Evolutionary conservation across 2,329 filamentous ascomycete genomes (phyloP).

Genomic region (Cordyceps militaris): DNA sequence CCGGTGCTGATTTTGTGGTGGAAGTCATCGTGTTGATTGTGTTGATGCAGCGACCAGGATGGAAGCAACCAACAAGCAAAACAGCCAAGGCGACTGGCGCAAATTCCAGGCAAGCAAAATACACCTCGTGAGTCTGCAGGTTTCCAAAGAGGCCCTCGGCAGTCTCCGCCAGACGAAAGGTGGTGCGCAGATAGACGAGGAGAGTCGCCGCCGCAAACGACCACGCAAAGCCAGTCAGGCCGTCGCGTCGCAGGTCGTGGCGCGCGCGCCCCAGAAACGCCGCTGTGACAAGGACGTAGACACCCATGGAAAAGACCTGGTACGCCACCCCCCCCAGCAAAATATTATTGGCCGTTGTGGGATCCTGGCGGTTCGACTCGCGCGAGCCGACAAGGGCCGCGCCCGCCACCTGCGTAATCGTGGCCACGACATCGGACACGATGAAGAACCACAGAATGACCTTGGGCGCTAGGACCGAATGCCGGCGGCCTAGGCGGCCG

Average conservation of each 20-base stretch:
- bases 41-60: conserved; percentile 38
- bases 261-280: conserved; percentile 35
- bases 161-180: conserved; percentile 48
- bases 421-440: conserved; percentile 45
- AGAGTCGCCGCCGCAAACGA: conserved; percentile 38
- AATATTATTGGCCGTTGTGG: conserved; percentile 46
- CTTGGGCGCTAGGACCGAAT: conserved; percentile 38
- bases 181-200: conserved; percentile 45
- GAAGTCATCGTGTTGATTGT: too few species aligned
- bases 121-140: conserved; percentile 43
- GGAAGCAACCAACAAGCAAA: conserved; percentile 36
- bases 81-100: conserved; percentile 45
- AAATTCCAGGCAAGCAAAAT: conserved; percentile 48
- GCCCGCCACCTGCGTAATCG: conserved; percentile 45
- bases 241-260: conserved; percentile 20
- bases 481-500: conserved; percentile 31
- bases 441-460: conserved; percentile 48
- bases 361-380: conserved; percentile 41
- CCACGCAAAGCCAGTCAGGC: conserved; percentile 32
- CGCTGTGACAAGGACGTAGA: conserved; percentile 38
- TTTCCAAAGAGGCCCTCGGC: conserved; percentile 39
- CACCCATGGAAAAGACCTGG: conserved; percentile 44
- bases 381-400: conserved; percentile 46
- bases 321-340: conserved; percentile 47
- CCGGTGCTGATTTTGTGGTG: too few species aligned